Conservation (phyloP, 768 basidiomycete genomes). For the Boletus pseudopeckii region DNA sequence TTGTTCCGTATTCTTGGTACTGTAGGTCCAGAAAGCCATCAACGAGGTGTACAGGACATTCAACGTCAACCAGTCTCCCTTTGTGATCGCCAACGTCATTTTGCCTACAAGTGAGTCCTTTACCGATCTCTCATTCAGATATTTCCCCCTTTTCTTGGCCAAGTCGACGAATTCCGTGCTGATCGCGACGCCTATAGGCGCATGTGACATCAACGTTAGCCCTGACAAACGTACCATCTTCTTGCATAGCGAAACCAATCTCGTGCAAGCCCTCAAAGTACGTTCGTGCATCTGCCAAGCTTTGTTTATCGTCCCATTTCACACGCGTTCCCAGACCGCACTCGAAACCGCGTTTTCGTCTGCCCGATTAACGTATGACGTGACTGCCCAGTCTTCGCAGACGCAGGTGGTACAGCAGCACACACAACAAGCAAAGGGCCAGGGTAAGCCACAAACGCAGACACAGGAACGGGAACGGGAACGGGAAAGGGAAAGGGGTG, state of each 20-base stretch:
- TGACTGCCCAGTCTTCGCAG: conserved; percentile 32
- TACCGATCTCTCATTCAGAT: not conserved
- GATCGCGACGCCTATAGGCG: conserved; percentile 41
- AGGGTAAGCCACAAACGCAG: not conserved
- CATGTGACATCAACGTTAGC: conserved; percentile 90
- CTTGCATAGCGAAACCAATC: conserved; percentile 78
- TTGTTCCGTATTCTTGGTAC: not conserved
- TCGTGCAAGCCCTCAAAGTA: conserved; percentile 79
- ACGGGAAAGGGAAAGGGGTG: not conserved
- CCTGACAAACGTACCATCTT: conserved; percentile 97
- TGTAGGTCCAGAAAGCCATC: conserved; percentile 81
- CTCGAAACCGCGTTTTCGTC: conserved; percentile 69
- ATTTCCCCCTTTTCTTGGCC: not conserved
- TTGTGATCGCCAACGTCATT: conserved; percentile 79
- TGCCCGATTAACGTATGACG: conserved; percentile 68
- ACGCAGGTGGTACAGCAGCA: conserved; percentile 9
- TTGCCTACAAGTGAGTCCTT: conserved; percentile 66
- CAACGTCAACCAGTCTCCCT: conserved; percentile 69
- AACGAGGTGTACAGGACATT: conserved; percentile 92
- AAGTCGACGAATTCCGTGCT: not conserved
- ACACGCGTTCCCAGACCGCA: conserved; percentile 41
- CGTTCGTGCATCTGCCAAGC: not conserved
- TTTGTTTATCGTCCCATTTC: not conserved
- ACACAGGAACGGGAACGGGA: not conserved
- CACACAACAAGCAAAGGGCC: conserved; percentile 1